Base-by-base conservation (phyloP, 2,329 filamentous ascomycete genomes). In the Zasmidium cellare region DNA sequence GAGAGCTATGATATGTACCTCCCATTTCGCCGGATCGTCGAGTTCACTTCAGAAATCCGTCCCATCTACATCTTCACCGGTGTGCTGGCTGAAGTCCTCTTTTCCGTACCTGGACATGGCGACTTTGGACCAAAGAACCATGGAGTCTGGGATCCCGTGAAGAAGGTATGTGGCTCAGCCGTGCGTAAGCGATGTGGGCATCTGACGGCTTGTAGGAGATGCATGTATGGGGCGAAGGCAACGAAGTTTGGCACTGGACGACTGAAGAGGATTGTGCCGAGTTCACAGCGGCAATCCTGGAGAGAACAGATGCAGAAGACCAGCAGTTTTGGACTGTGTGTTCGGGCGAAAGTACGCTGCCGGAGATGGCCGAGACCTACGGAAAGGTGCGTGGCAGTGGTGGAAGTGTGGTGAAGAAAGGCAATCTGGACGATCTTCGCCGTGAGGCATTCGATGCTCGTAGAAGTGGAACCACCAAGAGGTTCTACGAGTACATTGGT, bases 1-100 rank as follows among this genome's bases (percentile, higher is more conserved):
- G 55, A 57, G 25, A 23, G 31, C 14, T 57, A 57, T 35, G 55
- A 60, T 9, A 46, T 51, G 14, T 51, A 53, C 6, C 53, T 58
- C 19, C 51, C 47, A 23, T 61, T 61, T 23, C 25, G 48, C 3
- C 55, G 52, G 2, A 56, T 58, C 16, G 53, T 44, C 19, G 55
- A 48, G 48, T 9, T 56, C 24, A 51, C 59, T 14, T 55, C 51
- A 2, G 18, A 44, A 2, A 58, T 61, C 48, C 55, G 52, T 23
- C 59, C 59, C 11, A 56, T 54, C 38, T 54, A 56, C 35, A 20
- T 61, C 9, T 61, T 61, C 56, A 58, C 56, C 1, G 56, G 59
- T 19, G 53, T 61, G n/a, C 38, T 61, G 18, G 52, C 52, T 2
- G 56, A 58, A 23, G 56, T 61, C 18, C 48, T 61, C 19, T 61